phyloP scores from a whole-genome alignment of 2,329 filamentous ascomycete genomes.

The Fusarium sp. region DNA sequence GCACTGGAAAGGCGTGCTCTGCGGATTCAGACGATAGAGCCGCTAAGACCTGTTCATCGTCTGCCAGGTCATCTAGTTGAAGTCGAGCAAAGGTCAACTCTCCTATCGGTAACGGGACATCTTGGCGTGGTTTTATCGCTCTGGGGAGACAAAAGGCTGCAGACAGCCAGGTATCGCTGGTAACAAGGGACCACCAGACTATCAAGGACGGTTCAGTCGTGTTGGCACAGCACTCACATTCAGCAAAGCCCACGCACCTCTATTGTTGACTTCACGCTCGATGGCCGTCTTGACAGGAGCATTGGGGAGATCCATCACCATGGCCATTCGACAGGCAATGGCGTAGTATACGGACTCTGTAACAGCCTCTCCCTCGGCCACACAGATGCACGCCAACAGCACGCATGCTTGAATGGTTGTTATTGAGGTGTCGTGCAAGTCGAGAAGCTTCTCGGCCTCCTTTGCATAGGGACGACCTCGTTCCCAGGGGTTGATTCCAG shows the following conservation, averaged over 20 bases:
- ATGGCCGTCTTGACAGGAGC: slow-evolving; percentile 42
- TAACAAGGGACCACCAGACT: slow-evolving; percentile 41
- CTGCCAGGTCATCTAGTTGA: not conserved
- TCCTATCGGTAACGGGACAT: slow-evolving; percentile 50
- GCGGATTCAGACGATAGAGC: not conserved
- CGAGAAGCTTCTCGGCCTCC: slow-evolving; percentile 6
- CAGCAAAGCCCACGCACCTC: slow-evolving; percentile 33
- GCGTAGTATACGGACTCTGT: slow-evolving; percentile 54
- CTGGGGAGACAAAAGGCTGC: slow-evolving; percentile 32
- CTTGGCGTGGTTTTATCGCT: slow-evolving; percentile 13
- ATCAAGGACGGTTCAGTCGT: not conserved
- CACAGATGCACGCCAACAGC: slow-evolving; percentile 49
- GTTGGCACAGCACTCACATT: not conserved
- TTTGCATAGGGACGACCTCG: slow-evolving; percentile 3
- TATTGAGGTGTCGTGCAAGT: slow-evolving; percentile 7
- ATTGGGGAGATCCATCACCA: slow-evolving; percentile 51
- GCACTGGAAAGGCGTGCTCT: not conserved
- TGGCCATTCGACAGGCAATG: slow-evolving; percentile 51
- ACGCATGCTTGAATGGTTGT: slow-evolving; percentile 53
- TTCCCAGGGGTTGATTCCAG: not conserved
- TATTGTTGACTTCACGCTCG: slow-evolving; percentile 51
- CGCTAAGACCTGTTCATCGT: not conserved
- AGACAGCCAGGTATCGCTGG: slow-evolving; percentile 40
- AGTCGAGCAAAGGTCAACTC: slow-evolving; percentile 36
- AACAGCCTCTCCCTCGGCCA: slow-evolving; percentile 50